Conservation (phyloP, 2,329 filamentous ascomycete genomes). For the Fusarium robinianum region DNA sequence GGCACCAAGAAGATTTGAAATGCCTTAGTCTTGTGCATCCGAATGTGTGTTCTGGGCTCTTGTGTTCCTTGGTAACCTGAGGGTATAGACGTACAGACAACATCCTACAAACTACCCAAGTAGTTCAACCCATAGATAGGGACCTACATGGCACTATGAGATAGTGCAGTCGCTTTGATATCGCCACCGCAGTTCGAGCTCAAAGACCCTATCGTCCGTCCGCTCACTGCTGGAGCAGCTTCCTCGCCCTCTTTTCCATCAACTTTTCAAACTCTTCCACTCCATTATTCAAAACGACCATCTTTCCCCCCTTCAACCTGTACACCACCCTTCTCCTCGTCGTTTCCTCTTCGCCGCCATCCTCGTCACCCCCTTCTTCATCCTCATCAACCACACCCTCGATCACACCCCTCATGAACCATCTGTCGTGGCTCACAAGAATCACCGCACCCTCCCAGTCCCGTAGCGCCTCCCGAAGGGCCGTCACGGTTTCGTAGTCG, state of each 20-base stretch:
- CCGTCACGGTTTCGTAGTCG: slow-evolving; percentile 79
- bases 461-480: slow-evolving; percentile 67
- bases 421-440: slow-evolving; percentile 80
- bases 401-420: slow-evolving; percentile 75
- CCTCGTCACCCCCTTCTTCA: slow-evolving; percentile 44
- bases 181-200: too few species aligned
- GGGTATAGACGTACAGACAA: too few species aligned
- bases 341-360: slow-evolving; percentile 48
- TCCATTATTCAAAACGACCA: slow-evolving; percentile 61
- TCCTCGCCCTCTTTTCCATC: slow-evolving; percentile 62
- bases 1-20: too few species aligned
- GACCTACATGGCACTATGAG: too few species aligned
- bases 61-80: too few species aligned
- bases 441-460: slow-evolving; percentile 75
- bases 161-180: too few species aligned
- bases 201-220: too few species aligned
- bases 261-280: slow-evolving; percentile 68
- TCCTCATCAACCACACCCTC: slow-evolving; percentile 45
- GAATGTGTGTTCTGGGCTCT: too few species aligned
- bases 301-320: slow-evolving; percentile 60
- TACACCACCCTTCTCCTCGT: slow-evolving; percentile 61
- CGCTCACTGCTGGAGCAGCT: slow-evolving; percentile 41
- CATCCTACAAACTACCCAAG: too few species aligned
- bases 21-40: too few species aligned
- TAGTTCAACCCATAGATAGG: neutral